Conservation (phyloP, 768 basidiomycete genomes). For the Pleurotus giganteus region DNA sequence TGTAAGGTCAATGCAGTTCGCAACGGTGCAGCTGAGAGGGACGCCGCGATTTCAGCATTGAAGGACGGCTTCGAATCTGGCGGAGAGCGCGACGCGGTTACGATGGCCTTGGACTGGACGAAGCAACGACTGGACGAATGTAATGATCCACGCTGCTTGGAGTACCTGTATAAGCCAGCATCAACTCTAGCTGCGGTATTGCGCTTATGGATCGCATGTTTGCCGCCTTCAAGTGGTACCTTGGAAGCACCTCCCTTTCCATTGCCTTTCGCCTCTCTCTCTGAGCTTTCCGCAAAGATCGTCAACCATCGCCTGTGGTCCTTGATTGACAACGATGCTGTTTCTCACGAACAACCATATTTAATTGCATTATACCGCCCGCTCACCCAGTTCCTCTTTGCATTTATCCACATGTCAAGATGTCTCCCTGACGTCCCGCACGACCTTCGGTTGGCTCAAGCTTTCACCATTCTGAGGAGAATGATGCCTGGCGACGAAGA, state of each 20-base stretch:
- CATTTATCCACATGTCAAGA: conserved; percentile 59
- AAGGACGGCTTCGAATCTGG: conserved; percentile 39
- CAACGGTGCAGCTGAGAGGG: conserved; percentile 65
- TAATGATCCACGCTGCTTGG: conserved; percentile 13
- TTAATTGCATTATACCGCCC: conserved; percentile 45
- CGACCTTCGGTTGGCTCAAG: conserved; percentile 67
- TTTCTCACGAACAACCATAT: conserved; percentile 18
- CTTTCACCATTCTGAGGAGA: conserved; percentile 50
- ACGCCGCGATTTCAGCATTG: conserved; percentile 32
- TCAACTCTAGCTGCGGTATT: conserved; percentile 44
- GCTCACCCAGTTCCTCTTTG: conserved; percentile 49
- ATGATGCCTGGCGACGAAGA: conserved; percentile 78
- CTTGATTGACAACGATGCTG: conserved; percentile 7
- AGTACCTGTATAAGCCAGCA: conserved; percentile 21
- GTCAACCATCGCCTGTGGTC: conserved; percentile 54
- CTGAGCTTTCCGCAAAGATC: conserved; percentile 47
- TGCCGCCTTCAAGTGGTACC: conserved; percentile 39
- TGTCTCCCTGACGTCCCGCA: conserved; percentile 52
- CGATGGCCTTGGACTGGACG: conserved; percentile 21
- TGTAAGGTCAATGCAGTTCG: conserved; percentile 65
- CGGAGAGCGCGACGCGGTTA: conserved; percentile 30
- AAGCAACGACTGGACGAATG: conserved; percentile 20
- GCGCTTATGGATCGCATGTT: conserved; percentile 64
- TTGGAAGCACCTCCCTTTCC: conserved; percentile 54
- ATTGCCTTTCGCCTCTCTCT: conserved; percentile 57